Conservation (phyloP, 495 filamentous ascomycete genomes). For the Aspergillus wentii region DNA sequence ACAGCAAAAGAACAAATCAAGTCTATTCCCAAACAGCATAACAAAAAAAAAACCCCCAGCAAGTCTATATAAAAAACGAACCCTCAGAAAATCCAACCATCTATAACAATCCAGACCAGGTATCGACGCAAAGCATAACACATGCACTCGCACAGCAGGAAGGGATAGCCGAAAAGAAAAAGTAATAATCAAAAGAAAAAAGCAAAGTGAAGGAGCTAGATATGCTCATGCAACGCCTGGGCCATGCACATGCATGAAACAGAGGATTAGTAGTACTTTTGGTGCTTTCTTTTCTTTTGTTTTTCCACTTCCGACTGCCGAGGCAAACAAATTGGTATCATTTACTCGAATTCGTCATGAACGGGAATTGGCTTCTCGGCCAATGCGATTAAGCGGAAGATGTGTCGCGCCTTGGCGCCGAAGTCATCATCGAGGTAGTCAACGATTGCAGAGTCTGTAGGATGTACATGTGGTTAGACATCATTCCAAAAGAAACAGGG, state of each 20-base stretch:
- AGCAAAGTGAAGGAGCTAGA: not conserved
- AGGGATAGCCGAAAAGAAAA: slow-evolving; percentile 1
- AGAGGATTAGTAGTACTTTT: no score
- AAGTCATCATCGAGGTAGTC: slow-evolving; percentile 47
- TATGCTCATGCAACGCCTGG: no score
- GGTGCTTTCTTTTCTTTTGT: no score
- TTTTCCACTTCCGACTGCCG: no score
- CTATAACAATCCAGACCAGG: slow-evolving; percentile 1
- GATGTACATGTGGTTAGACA: slow-evolving; percentile 10
- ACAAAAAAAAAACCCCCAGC: not conserved
- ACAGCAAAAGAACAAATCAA: not conserved
- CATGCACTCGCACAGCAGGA: no score
- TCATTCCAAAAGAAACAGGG: not conserved
- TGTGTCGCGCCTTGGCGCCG: slow-evolving; percentile 42
- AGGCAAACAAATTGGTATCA: no score
- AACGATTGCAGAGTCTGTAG: slow-evolving; percentile 46
- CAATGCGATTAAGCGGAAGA: slow-evolving; percentile 49
- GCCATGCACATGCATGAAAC: no score
- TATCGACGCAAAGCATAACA: no score
- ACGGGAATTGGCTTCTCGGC: slow-evolving; percentile 49
- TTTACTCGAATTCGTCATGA: slow-evolving; percentile 37
- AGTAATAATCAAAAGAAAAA: slow-evolving; percentile 5
- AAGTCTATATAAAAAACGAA: slow-evolving; percentile 1
- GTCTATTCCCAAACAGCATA: no score
- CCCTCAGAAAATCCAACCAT: no score